Percentiles rank a stretch among this genome's conserved stretches.
Conservation (phyloP, 2,329 filamentous ascomycete species). For the Aspergillus oerlinghausenensis region DNA sequence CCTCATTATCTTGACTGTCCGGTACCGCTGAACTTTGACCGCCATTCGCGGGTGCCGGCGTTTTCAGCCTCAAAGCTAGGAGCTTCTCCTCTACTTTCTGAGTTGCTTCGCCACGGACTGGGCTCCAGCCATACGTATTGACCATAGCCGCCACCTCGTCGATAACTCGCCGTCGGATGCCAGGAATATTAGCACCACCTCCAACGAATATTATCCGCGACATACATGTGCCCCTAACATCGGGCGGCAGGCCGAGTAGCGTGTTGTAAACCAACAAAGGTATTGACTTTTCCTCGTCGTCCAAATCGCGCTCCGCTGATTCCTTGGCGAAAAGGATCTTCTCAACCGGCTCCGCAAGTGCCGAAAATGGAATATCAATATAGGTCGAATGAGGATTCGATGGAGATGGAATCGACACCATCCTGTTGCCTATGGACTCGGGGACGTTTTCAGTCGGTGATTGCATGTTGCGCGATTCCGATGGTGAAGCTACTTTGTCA, state of each 20-base stretch:
- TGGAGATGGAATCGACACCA: constrained; percentile 43
- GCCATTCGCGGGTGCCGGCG: constrained; percentile 11
- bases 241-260: constrained; percentile 70
- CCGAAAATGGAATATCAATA: constrained; percentile 62
- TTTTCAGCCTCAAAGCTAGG: constrained; percentile 27
- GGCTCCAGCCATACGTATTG: constrained; percentile 68
- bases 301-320: constrained; percentile 56
- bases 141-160: constrained; percentile 68
- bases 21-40: constrained; percentile 16
- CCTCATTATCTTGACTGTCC: constrained; percentile 8
- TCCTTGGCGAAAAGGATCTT: constrained; percentile 63
- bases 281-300: constrained; percentile 81
- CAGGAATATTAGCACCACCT: constrained; percentile 72
- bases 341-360: constrained; percentile 71
- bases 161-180: constrained; percentile 71
- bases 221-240: constrained; percentile 81
- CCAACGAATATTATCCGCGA: constrained; percentile 83
- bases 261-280: constrained; percentile 71
- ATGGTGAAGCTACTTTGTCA: background rate
- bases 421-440: constrained; percentile 24
- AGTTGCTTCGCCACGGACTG: constrained; percentile 65
- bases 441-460: background rate
- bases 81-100: constrained; percentile 46
- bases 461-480: background rate
- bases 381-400: constrained; percentile 38